Percentiles rank a stretch among this genome's conserved stretches.
Evolutionary conservation across 176 grass and related monocot genomes (phyloP).

Genomic region (Musa troglodytarum): DNA sequence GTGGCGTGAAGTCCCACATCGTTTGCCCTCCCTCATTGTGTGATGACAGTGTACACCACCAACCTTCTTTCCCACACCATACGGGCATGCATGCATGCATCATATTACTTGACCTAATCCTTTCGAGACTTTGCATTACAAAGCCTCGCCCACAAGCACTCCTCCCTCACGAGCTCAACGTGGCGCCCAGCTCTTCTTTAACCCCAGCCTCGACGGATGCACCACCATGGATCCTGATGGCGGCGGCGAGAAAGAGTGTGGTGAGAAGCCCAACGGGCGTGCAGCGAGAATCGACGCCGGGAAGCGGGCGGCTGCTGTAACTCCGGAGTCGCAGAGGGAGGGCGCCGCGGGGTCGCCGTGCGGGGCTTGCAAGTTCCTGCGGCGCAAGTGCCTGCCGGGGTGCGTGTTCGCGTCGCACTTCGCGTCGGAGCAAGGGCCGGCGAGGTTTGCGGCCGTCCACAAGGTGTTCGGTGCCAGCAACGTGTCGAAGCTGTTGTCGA

Average conservation of each 20-base stretch:
- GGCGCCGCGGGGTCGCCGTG: background rate
- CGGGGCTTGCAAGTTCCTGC: slow-evolving; percentile 13
- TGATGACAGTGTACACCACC: no score
- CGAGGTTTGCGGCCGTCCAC: background rate
- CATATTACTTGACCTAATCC: no score
- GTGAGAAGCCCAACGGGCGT: background rate
- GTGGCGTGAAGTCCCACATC: no score
- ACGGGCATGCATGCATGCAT: no score
- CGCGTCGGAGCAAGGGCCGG: background rate
- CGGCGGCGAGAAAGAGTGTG: background rate
- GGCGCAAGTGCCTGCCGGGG: slow-evolving; percentile 6
- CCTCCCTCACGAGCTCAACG: background rate
- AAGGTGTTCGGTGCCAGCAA: background rate
- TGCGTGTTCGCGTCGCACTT: slow-evolving; percentile 8
- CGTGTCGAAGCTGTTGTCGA: background rate
- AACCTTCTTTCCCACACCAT: no score
- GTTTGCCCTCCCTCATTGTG: no score
- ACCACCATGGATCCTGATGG: background rate
- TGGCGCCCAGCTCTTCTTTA: background rate
- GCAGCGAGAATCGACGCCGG: background rate
- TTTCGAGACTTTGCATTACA: no score
- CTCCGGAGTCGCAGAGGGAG: background rate
- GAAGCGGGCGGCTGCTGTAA: background rate
- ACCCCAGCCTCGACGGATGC: background rate
- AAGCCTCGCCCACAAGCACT: no score